Evolutionary conservation across 345 rosid species (phyloP).

Genomic region (Nasturtium officinale): DNA sequence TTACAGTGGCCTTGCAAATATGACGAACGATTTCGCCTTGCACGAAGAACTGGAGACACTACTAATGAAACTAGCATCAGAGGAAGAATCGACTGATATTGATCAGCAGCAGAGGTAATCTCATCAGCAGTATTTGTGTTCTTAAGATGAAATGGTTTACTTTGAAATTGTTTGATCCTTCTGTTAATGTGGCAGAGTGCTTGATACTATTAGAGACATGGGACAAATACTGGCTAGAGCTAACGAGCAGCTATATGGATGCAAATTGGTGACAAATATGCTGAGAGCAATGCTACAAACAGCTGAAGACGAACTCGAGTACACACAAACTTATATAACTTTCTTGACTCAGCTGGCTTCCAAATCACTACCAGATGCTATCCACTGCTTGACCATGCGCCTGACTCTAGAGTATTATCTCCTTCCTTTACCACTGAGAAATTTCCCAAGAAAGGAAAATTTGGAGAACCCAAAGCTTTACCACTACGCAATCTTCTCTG

Average conservation of each 20-base stretch:
- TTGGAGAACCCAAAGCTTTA: conserved; percentile 69
- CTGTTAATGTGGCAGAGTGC: conserved; percentile 49
- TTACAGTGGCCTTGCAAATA: conserved; percentile 70
- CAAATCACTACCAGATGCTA: conserved; percentile 79
- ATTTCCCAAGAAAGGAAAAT: conserved; percentile 74
- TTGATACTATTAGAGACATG: conserved; percentile 72
- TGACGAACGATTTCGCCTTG: conserved; percentile 60
- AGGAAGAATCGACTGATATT: conserved; percentile 60
- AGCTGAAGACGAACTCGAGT: conserved; percentile 82
- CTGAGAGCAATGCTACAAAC: conserved; percentile 92
- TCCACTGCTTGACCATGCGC: conserved; percentile 95
- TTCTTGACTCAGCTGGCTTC: conserved; percentile 89
- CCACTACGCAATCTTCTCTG: conserved; percentile 43
- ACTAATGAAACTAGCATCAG: conserved; percentile 62
- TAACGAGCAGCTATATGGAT: conserved; percentile 67
- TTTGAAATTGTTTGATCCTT: background rate
- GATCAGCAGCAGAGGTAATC: conserved; percentile 71
- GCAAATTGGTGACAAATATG: conserved; percentile 84
- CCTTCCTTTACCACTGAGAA: conserved; percentile 77
- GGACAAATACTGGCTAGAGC: conserved; percentile 79
- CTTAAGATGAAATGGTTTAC: background rate
- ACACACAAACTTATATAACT: conserved; percentile 74
- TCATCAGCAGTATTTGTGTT: background rate
- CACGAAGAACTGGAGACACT: conserved; percentile 65
- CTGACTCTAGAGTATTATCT: conserved; percentile 80